These are phyloP conservation scores for Arthrobotrys pseudoclavata DNA, from an alignment of 2,329 filamentous ascomycete species.

Conservation along the genomic window DNA sequence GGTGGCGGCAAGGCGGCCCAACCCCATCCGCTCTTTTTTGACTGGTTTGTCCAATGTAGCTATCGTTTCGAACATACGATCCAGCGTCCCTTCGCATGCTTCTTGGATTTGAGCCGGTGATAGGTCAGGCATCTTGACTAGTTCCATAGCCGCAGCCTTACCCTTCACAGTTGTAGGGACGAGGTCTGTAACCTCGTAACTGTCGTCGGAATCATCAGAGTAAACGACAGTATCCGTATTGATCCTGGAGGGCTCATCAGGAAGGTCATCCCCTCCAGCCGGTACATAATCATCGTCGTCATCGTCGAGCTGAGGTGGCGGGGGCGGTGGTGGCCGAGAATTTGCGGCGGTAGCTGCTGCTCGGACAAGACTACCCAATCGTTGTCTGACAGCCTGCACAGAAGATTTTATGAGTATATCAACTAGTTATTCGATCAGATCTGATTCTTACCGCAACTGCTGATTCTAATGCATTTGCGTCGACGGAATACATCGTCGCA, in stretches of 20 bases:
- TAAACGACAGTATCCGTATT: slow-evolving; percentile 31
- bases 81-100: slow-evolving; percentile 80
- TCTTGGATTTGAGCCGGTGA: slow-evolving; percentile 79
- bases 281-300: slow-evolving; percentile 56
- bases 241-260: slow-evolving; percentile 38
- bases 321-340: slow-evolving; percentile 40
- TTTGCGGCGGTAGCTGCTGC: slow-evolving; percentile 37
- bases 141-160: slow-evolving; percentile 68
- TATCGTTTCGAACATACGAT: slow-evolving; percentile 83
- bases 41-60: slow-evolving; percentile 77
- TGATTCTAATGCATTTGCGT: slow-evolving; percentile 76
- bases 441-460: slow-evolving; percentile 76
- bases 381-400: slow-evolving; percentile 37
- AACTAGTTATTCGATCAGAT: not conserved
- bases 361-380: slow-evolving; percentile 45
- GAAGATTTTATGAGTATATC: slow-evolving; percentile 11
- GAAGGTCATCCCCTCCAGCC: slow-evolving; percentile 45
- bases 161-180: slow-evolving; percentile 69
- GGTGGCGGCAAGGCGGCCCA: slow-evolving; percentile 86
- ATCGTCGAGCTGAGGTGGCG: slow-evolving; percentile 39
- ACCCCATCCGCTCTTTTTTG: slow-evolving; percentile 77
- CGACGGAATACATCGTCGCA: slow-evolving; percentile 79
- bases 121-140: slow-evolving; percentile 74
- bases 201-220: slow-evolving; percentile 63
- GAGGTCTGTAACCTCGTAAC: slow-evolving; percentile 62